Base-by-base conservation (phyloP, 2,329 filamentous ascomycete species). In the Hawksworthiomyces lignivorus region DNA sequence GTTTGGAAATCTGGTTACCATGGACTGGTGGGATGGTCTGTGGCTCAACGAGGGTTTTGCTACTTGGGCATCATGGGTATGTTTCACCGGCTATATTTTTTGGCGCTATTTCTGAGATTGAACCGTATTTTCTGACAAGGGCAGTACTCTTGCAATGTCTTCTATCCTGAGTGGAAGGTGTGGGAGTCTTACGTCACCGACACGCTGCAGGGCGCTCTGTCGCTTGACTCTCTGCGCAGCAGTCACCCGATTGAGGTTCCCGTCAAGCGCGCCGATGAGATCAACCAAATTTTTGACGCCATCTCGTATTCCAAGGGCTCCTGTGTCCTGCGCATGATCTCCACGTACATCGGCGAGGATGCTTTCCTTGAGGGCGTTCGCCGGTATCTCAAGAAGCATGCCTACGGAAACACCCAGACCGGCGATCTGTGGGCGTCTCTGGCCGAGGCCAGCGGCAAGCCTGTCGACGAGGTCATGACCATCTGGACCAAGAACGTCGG, bases 251-350 rank as follows among this genome's bases (percentile, higher is more conserved):
- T 97, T 45, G 90, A 97, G 62, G 89, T 96, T 1, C 90, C 90
- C 2, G 88, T 97, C 49, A 94, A 95, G 73, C 82, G 85, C 45
- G 89, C 89, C 21, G 88, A 94, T 53, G 88, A 97, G 64, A 89
- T 97, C 61, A 95, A 95, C 65, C 89, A 97, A 67, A 97, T 97
- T 53, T 97, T 97, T 54, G 90, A 97, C 59, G 87, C 88, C 48
- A 97, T 97, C 52, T 96, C 90, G 1, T 97, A 97, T 66, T 89
- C 87, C 43, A 97, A 97, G 69, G 90, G 90, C 15, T 96, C 89
- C 10, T 94, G 88, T 54, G 89, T 97, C 26, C 73, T 97, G 47
- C 85, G 90, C 58, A 97, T 97, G 90, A 89, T 97, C 51, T 95
- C 90, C 17, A 94, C 88, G 51, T 94, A 94, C 56, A 72, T 97